Evolutionary conservation across 2,329 filamentous ascomycete genomes (phyloP).

Genomic region (Hirsutella rhossiliensis): DNA sequence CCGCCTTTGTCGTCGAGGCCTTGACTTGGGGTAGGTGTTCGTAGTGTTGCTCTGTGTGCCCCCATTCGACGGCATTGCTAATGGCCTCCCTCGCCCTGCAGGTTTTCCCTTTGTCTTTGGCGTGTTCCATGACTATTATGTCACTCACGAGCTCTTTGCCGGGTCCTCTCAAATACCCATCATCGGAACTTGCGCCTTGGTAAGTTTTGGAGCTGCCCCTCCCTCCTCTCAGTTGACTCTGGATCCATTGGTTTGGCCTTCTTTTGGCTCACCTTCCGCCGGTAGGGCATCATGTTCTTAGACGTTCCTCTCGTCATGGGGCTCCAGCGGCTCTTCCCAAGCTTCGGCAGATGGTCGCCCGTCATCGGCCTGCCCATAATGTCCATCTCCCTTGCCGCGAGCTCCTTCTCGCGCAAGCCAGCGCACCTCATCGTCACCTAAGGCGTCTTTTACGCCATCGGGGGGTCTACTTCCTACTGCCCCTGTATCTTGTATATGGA

Average conservation of each 20-base stretch:
- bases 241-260: not conserved
- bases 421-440: slow-evolving; percentile 46
- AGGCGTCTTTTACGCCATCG: slow-evolving; percentile 48
- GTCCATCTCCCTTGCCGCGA: slow-evolving; percentile 37
- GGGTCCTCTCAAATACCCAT: slow-evolving; percentile 42
- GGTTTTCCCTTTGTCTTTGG: slow-evolving; percentile 59
- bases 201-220: slow-evolving; percentile 8
- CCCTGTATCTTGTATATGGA: slow-evolving; percentile 47
- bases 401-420: slow-evolving; percentile 39
- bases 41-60: too few species aligned
- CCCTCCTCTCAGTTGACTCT: not conserved
- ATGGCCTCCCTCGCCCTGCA: slow-evolving; percentile 13
- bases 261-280: too few species aligned
- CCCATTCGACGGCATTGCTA: not conserved
- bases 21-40: slow-evolving; percentile 18
- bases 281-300: slow-evolving; percentile 42
- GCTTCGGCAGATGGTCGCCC: slow-evolving; percentile 27
- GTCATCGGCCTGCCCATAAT: slow-evolving; percentile 35
- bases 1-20: slow-evolving; percentile 19
- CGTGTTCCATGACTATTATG: slow-evolving; percentile 61
- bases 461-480: slow-evolving; percentile 42
- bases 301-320: slow-evolving; percentile 35
- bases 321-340: slow-evolving; percentile 29
- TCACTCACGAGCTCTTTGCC: slow-evolving; percentile 43
- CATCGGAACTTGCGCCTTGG: slow-evolving; percentile 53